Percentiles rank a stretch among this genome's conserved stretches.
Evolutionary conservation across 129 eudicot species (phyloP).

Genomic region (Sambucus nigra): DNA sequence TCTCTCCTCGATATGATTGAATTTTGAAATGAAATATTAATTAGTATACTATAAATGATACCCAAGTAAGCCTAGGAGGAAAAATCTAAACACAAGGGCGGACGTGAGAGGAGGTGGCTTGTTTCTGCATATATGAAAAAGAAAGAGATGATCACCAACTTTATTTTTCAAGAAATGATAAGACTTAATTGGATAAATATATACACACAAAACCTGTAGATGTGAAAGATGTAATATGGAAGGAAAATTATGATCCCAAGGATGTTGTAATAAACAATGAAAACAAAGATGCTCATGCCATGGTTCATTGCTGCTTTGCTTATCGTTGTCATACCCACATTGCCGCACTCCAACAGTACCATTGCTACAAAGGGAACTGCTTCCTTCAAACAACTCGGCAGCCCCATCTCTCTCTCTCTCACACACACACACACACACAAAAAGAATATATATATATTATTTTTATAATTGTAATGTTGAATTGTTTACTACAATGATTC

Average conservation of each 20-base stretch:
- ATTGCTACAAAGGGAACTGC: conserved; percentile 1
- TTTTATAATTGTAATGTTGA: no score
- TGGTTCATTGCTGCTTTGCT: conserved; percentile 33
- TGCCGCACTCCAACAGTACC: conserved; percentile 2
- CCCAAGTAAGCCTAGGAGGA: conserved; percentile 34
- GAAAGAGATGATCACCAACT: no score
- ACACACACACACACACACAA: no score
- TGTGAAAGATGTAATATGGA: conserved; percentile 14
- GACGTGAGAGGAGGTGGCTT: conserved; percentile 18
- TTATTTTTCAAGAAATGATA: neutral
- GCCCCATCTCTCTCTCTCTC: neutral
- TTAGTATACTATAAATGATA: neutral
- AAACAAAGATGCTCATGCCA: conserved; percentile 28
- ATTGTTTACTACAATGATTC: no score
- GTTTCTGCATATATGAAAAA: conserved; percentile 17
- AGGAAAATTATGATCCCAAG: conserved; percentile 22
- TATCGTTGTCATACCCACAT: conserved; percentile 14
- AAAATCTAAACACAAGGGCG: conserved; percentile 21
- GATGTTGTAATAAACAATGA: conserved; percentile 22
- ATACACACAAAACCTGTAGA: conserved; percentile 15
- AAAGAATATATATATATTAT: no score
- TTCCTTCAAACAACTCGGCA: neutral
- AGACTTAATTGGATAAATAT: neutral
- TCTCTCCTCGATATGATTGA: no score
- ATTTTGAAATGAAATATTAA: no score